Percentiles rank a stretch among this genome's conserved stretches.
phyloP scores from a whole-genome alignment of 108 stramenopile species.

The Skeletonema menzelii region DNA sequence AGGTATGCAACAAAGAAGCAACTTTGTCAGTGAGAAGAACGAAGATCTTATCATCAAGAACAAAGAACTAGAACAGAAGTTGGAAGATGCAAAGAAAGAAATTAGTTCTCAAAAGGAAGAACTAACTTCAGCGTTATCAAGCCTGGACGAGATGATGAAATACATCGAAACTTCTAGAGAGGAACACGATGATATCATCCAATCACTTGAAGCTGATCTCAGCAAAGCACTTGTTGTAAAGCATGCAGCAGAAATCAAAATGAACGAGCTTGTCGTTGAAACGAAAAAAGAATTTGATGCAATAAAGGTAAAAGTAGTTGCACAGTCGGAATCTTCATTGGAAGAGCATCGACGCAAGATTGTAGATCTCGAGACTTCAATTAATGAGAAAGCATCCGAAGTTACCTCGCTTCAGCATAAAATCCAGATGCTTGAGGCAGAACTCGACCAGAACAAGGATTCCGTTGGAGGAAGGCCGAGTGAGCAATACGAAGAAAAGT shows the following conservation, averaged over 20 bases:
- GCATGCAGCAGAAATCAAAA: constrained; percentile 1
- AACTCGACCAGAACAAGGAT: not conserved
- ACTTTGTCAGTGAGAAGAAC: not conserved
- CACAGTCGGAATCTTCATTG: not conserved
- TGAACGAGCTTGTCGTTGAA: not conserved
- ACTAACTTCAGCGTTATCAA: constrained; percentile 24
- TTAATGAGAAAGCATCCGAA: not conserved
- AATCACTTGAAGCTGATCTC: constrained; percentile 30
- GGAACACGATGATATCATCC: constrained; percentile 34
- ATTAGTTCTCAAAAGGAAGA: constrained; percentile 15
- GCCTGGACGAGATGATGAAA: constrained; percentile 47
- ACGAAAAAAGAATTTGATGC: constrained; percentile 1
- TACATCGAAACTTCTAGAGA: constrained; percentile 31
- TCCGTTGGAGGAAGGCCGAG: not conserved
- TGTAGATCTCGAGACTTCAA: constrained; percentile 3
- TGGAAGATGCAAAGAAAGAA: constrained; percentile 4
- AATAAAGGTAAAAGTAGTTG: constrained; percentile 6
- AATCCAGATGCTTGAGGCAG: not conserved
- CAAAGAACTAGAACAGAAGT: not conserved
- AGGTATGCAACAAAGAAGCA: not conserved
- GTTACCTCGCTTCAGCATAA: not conserved
- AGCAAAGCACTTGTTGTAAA: constrained; percentile 7
- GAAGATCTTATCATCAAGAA: not conserved
- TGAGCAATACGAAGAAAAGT: not conserved
- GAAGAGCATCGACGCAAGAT: constrained; percentile 12